Percentiles rank a stretch among this genome's conserved stretches.
Conservation (phyloP, 2,329 filamentous ascomycete genomes). For the Volutella citrinella region DNA sequence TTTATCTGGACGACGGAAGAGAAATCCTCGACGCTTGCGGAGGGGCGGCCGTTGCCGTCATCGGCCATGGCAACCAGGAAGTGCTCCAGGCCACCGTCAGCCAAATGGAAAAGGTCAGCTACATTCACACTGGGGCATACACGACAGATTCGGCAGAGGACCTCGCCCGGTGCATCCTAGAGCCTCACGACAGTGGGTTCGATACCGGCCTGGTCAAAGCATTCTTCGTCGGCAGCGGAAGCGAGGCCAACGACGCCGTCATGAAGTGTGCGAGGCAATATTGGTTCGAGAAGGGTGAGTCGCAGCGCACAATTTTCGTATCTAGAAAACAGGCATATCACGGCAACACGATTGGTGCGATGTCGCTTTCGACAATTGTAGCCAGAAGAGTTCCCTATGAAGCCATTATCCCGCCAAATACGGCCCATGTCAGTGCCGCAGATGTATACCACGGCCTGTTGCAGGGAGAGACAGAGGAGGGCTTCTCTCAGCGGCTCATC, state of each 20-base stretch:
- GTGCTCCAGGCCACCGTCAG: slow-evolving; percentile 57
- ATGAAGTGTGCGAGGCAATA: slow-evolving; percentile 50
- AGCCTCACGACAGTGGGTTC: slow-evolving; percentile 29
- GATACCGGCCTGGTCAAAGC: slow-evolving; percentile 37
- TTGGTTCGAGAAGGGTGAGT: slow-evolving; percentile 37
- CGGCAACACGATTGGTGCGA: slow-evolving; percentile 57
- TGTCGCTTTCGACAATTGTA: slow-evolving; percentile 62
- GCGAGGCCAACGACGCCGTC: slow-evolving; percentile 44
- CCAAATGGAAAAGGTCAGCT: slow-evolving; percentile 58
- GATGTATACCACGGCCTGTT: slow-evolving; percentile 59
- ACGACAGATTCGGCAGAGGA: slow-evolving; percentile 50
- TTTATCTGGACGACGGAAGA: slow-evolving; percentile 31
- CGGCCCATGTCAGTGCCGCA: slow-evolving; percentile 63
- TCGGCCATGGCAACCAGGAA: slow-evolving; percentile 64
- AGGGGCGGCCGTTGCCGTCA: slow-evolving; percentile 55
- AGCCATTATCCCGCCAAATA: slow-evolving; percentile 34
- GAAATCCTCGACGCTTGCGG: slow-evolving; percentile 67
- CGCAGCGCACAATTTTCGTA: slow-evolving; percentile 37
- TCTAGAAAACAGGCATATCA: slow-evolving; percentile 44
- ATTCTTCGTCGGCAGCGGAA: slow-evolving; percentile 32
- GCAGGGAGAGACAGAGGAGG: slow-evolving; percentile 49
- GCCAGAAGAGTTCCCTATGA: slow-evolving; percentile 60
- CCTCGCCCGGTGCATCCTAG: slow-evolving; percentile 34
- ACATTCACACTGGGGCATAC: slow-evolving; percentile 28
- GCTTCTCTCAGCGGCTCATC: slow-evolving; percentile 60